Evolutionary conservation across 73 alveolate genomes (phyloP), one percentile per base, ranked within the genome.

Genomic region (Breviolum minutum): DNA sequence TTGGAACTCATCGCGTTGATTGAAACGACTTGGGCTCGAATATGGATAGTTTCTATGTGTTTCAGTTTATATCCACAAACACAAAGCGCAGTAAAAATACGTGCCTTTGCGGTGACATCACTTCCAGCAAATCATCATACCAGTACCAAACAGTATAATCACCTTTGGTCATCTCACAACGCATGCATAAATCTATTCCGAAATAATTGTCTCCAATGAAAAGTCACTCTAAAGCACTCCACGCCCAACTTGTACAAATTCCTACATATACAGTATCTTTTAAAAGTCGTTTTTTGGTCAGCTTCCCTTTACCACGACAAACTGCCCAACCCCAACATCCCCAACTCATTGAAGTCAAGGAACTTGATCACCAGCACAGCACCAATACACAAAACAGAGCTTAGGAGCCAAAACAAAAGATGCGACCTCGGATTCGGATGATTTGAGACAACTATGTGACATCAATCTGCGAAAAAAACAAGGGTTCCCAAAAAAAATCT

Each of bases 331-430:
- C n/a, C n/a, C n/a, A n/a, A n/a, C n/a, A n/a, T n/a, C n/a, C n/a
- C n/a, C 11, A 17, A 66, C 77, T 68, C 24, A 22, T 6, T 68
- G 77, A 68, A 14, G 40, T n/a, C 85, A 29, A 87, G 95, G 54
- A 27, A 73, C 98, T 92, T 74, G 79, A 92, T 92, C 81, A 92
- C 98, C 54, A 61, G 19, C 69, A 92, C 98, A 10, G 98, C 98
- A 81, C 82, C 77, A 66, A 92, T 27, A 90, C 98, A 92, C n/a
- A 92, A 80, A 40, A 92, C 48, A 20, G 98, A 92, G 68, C 98
- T 73, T 20, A 92, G 61, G 40, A 92, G 98, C 98, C 98, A 92
- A 68, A 92, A 92, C 40, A 63, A 40, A 22, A 92, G 64, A 48
- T 92, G 98, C 7, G 98, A 92, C 98, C 98, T 92, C 61, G 9